Evolutionary conservation across 257 asterid species (phyloP).

Genomic region (Solanum chilense): DNA sequence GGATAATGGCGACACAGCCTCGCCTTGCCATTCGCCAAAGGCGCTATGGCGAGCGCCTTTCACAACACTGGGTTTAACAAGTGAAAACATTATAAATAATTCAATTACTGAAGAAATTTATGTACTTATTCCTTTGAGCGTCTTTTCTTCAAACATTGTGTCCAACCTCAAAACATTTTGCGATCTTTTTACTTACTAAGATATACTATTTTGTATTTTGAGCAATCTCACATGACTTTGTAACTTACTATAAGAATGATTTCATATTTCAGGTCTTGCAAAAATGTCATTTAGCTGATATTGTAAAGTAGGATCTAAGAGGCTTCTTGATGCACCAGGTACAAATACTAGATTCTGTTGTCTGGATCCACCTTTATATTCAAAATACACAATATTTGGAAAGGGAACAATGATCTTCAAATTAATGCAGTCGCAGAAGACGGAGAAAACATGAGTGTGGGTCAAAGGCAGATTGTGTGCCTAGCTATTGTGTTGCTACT

Average conservation of each 20-base stretch:
- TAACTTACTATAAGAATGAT: not conserved
- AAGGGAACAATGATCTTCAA: not conserved
- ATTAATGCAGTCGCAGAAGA: conserved; percentile 60
- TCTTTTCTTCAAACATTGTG: not conserved
- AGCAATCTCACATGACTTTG: not conserved
- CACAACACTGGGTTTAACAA: no score
- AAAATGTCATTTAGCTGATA: conserved; percentile 57
- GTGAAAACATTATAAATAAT: not conserved
- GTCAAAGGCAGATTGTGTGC: conserved; percentile 81
- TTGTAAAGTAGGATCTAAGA: conserved; percentile 50
- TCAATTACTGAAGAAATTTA: not conserved
- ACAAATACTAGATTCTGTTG: not conserved
- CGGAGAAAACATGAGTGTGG: conserved; percentile 84
- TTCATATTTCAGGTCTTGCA: conserved; percentile 34
- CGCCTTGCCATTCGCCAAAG: no score
- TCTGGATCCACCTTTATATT: not conserved
- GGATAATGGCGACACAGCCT: no score
- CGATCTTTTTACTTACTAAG: not conserved
- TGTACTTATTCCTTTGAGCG: not conserved
- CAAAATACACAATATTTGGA: not conserved
- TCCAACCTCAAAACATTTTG: not conserved
- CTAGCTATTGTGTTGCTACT: conserved; percentile 57
- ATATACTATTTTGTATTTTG: not conserved
- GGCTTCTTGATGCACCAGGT: conserved; percentile 81
- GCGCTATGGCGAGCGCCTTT: no score